Evolutionary conservation across 345 rosid species (phyloP), one percentile per base, ranked within the genome.

Genomic region (Citrus australasica): DNA sequence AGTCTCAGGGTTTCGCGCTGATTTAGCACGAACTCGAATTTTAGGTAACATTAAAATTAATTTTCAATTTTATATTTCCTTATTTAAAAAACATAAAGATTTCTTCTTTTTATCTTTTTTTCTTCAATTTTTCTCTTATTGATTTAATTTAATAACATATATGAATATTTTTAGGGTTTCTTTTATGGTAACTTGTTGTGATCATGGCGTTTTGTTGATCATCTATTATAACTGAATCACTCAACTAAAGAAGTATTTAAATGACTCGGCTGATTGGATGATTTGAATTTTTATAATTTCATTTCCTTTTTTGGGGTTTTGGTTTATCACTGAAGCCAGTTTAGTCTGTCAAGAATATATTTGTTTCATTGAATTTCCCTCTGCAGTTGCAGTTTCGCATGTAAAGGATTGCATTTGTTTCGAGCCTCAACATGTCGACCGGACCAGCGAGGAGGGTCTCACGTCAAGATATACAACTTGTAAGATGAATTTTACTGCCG

Each of bases 401-500:
- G 9, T 17, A 32, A 66, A n/a, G n/a, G 19, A 32, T 66, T 66
- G 69, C 69, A 66, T 19, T 37, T 66, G n/a, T 66, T 66, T 21
- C 3, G 48, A 21, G 46, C 69, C 69, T 66, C 48, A 35, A 66
- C 28, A 66, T 66, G 69, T 66, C 69, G 16, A 66, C 46, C 22
- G 69, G 69, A 35, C 22, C 69, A 22, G 69, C n/a, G 17, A 66
- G 69, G 38, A 66, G 69, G 16, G 69, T 66, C 27, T 66, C 69
- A 35, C 69, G 69, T 66, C 69, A 66, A 21, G 48, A 66, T 66
- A 66, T 66, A 66, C 69, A 66, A 66, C 46, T 35, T 0, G 69
- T 66, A 9, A 32, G 25, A 66, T 66, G 48, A 66, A 66, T 35
- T 65, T 66, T 33, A 33, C 9, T 35, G 69, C 38, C 9, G 48